These are phyloP conservation scores for Sporisorium graminicola DNA, from an alignment of 1,284 basidiomycete species.

Conservation along the genomic window DNA sequence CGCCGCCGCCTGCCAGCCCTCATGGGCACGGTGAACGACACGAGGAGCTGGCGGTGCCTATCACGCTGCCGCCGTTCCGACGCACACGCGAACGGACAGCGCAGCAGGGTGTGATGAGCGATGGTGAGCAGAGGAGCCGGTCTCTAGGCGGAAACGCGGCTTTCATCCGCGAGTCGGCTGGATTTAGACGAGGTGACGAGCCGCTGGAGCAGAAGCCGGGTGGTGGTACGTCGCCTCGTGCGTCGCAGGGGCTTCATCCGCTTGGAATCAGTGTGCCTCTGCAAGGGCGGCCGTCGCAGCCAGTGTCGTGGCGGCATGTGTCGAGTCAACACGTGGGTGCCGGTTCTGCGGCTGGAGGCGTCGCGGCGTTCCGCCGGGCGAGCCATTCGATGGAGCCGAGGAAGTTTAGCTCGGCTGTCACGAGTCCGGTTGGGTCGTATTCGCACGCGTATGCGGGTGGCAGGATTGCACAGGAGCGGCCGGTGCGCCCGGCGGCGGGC, in stretches of 20 bases:
- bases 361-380: slow-evolving; percentile 10
- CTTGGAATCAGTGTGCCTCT: slow-evolving; percentile 32
- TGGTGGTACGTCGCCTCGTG: slow-evolving; percentile 9
- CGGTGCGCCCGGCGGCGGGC: slow-evolving; percentile 10
- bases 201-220: not conserved
- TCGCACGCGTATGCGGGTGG: slow-evolving; percentile 4
- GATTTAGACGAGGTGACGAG: not conserved
- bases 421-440: slow-evolving; percentile 40
- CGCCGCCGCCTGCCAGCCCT: slow-evolving; percentile 4
- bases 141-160: slow-evolving; percentile 42
- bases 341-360: not conserved
- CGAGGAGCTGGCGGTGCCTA: slow-evolving; percentile 23
- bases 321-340: slow-evolving; percentile 24
- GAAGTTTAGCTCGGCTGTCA: slow-evolving; percentile 14
- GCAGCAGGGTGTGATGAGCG: slow-evolving; percentile 24
- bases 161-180: slow-evolving; percentile 42
- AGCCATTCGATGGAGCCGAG: slow-evolving; percentile 35
- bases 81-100: slow-evolving; percentile 29
- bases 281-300: slow-evolving; percentile 13
- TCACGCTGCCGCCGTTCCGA: slow-evolving; percentile 37
- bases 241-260: not conserved
- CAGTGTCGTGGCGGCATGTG: slow-evolving; percentile 29
- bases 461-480: slow-evolving; percentile 7
- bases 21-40: not conserved
- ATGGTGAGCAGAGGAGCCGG: slow-evolving; percentile 32